Conservation (phyloP, 352 stramenopile genomes). For the Phytopythium cucurbitacearum region DNA sequence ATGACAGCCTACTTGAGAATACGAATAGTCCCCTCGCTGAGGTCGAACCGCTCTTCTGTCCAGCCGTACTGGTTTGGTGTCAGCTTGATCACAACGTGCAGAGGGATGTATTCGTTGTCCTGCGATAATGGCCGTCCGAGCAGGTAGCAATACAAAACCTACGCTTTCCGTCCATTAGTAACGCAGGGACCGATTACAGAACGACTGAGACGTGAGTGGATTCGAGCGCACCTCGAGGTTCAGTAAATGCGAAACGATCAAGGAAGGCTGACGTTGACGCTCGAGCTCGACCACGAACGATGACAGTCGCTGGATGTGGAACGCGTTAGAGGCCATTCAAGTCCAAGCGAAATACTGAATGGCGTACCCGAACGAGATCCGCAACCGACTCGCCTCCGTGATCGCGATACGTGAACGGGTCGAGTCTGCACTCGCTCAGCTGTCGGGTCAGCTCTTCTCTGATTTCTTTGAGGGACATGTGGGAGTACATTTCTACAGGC, state of each 20-base stretch:
- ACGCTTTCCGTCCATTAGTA: too few relatives aligned
- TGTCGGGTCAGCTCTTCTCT: constrained; percentile 28
- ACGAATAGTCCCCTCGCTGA: constrained; percentile 8
- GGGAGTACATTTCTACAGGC: constrained; percentile 26
- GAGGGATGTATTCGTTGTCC: constrained; percentile 27
- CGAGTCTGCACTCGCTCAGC: constrained; percentile 33
- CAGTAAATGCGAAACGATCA: constrained; percentile 35
- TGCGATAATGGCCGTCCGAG: constrained; percentile 24
- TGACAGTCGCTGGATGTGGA: constrained; percentile 23
- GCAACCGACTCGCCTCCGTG: constrained; percentile 42
- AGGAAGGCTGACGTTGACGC: constrained; percentile 32
- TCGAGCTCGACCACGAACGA: constrained; percentile 47
- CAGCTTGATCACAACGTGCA: constrained; percentile 43
- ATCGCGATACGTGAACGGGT: constrained; percentile 44
- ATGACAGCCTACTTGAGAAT: background rate
- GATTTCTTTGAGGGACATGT: constrained; percentile 34
- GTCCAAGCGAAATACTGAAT: background rate
- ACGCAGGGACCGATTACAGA: too few relatives aligned
- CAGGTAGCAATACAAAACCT: constrained; percentile 40
- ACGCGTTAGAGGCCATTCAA: background rate
- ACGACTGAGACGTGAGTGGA: background rate
- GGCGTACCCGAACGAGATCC: constrained; percentile 34
- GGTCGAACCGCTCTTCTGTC: constrained; percentile 41
- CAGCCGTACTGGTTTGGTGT: constrained; percentile 44
- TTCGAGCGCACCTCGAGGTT: constrained; percentile 28